Conservation (phyloP, 441 rosid species). For the Populus trichocarpa region DNA sequence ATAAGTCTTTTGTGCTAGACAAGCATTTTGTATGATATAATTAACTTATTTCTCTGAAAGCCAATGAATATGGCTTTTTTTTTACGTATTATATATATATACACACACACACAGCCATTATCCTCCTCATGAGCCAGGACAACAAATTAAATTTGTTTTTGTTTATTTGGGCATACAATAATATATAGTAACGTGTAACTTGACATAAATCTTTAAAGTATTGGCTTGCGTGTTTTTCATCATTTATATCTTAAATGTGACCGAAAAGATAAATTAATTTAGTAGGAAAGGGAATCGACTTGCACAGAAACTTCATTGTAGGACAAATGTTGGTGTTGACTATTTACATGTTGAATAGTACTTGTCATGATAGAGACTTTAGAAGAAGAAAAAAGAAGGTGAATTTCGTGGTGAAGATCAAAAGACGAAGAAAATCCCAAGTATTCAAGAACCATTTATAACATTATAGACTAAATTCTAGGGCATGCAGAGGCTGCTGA, state of each 20-base stretch:
- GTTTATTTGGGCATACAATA: no score
- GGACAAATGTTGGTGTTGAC: not conserved
- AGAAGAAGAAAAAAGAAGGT: not conserved
- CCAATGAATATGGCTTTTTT: not conserved
- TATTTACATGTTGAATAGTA: not conserved
- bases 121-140: no score
- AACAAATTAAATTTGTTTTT: no score
- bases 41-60: not conserved
- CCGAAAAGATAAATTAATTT: not conserved
- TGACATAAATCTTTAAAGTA: not conserved
- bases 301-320: not conserved
- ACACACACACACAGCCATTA: no score
- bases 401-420: not conserved
- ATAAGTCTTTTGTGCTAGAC: no score
- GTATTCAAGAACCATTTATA: not conserved
- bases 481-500: not conserved
- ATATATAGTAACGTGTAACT: not conserved
- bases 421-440: not conserved
- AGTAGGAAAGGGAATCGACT: not conserved
- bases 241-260: not conserved
- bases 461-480: not conserved
- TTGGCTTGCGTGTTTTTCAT: not conserved
- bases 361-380: not conserved
- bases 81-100: not conserved
- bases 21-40: not conserved